Conservation (phyloP, 2,329 filamentous ascomycete species). For the Aspergillus udagawae region DNA sequence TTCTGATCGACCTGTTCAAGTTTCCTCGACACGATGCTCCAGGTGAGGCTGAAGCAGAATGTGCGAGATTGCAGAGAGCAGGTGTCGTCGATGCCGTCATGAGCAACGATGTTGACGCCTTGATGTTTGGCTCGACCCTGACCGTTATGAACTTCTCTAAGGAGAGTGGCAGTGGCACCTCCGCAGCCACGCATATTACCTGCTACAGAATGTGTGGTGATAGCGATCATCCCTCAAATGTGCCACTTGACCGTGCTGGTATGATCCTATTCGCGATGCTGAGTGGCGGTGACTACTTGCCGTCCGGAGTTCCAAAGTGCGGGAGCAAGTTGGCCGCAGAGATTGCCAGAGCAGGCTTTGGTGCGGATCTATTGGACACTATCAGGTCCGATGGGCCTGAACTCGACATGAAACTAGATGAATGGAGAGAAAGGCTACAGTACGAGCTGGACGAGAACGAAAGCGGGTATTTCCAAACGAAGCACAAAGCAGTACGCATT, state of each 20-base stretch:
- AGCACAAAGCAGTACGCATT: conserved; percentile 68
- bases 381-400: conserved; percentile 52
- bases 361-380: conserved; percentile 59
- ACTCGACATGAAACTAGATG: conserved; percentile 41
- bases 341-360: conserved; percentile 84
- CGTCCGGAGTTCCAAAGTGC: conserved; percentile 81
- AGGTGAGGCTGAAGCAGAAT: conserved; percentile 94
- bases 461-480: conserved; percentile 71
- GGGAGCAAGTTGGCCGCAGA: conserved; percentile 86
- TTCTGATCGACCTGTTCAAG: conserved; percentile 77
- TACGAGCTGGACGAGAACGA: conserved; percentile 82
- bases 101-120: conserved; percentile 92
- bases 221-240: conserved; percentile 21
- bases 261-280: conserved; percentile 94
- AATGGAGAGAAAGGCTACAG: conserved; percentile 69
- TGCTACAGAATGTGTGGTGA: conserved; percentile 59
- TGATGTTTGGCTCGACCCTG: conserved; percentile 88
- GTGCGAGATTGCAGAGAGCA: conserved; percentile 74
- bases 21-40: conserved; percentile 82
- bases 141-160: conserved; percentile 81
- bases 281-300: conserved; percentile 91
- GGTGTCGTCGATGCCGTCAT: conserved; percentile 89
- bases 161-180: conserved; percentile 60
- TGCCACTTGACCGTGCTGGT: conserved; percentile 67
- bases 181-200: conserved; percentile 75